Percentiles rank a stretch among this genome's conserved stretches.
These are phyloP conservation scores for Entonaema liquescens DNA, from an alignment of 495 filamentous ascomycete species.

Conservation along the genomic window DNA sequence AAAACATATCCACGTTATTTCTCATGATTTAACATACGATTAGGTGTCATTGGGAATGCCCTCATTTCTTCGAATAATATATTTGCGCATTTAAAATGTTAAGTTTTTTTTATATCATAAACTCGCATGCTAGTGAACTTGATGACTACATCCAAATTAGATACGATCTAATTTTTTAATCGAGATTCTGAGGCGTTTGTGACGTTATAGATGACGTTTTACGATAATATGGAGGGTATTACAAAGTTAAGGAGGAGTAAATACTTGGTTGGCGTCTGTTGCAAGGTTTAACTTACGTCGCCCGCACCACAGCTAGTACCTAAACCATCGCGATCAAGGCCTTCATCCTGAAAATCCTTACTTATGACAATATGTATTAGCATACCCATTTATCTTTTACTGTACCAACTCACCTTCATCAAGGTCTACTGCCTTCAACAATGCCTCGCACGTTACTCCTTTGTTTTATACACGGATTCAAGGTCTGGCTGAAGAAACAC, in stretches of 20 bases:
- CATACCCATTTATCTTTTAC: not conserved
- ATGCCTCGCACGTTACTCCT: conserved; percentile 86
- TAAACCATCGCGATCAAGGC: not conserved
- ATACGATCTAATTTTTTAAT: conserved; percentile 2
- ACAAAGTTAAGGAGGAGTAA: conserved; percentile 1
- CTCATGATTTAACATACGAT: not conserved
- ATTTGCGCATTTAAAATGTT: not conserved
- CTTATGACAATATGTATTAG: not conserved
- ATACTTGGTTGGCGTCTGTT: not conserved
- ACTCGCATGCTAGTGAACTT: not conserved
- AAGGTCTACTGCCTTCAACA: conserved; percentile 3
- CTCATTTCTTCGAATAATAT: not conserved
- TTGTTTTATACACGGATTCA: conserved; percentile 95
- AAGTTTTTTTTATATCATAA: too few species aligned
- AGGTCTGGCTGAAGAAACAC: conserved; percentile 59
- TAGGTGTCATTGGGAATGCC: not conserved
- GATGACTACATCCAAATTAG: not conserved
- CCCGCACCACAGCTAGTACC: conserved; percentile 2
- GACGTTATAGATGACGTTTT: conserved; percentile 44
- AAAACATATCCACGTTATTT: not conserved
- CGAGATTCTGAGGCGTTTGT: conserved; percentile 9
- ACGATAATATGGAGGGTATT: conserved; percentile 26
- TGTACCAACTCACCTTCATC: not conserved
- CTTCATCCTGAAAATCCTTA: not conserved
- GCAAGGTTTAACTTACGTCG: not conserved